phyloP scores from a whole-genome alignment of 768 basidiomycete genomes.

The Tulasnella sp. region DNA sequence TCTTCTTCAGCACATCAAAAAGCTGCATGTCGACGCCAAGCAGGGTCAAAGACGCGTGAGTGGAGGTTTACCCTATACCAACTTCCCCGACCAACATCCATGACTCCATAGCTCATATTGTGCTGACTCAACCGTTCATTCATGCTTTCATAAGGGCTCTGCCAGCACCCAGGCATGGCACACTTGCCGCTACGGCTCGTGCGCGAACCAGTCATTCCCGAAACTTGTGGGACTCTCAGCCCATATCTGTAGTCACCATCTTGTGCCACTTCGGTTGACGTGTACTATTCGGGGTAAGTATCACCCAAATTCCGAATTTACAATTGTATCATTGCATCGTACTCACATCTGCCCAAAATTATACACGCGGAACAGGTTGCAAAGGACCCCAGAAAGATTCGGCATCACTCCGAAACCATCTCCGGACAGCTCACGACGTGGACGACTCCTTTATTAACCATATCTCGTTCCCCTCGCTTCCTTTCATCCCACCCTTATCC shows the following conservation, averaged over 20 bases:
- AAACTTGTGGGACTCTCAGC: neutral
- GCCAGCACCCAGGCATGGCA: neutral
- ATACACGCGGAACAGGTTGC: too few relatives aligned
- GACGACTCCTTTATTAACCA: too few relatives aligned
- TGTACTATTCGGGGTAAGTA: constrained; percentile 3
- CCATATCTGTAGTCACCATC: constrained; percentile 5
- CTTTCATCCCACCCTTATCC: too few relatives aligned
- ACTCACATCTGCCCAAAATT: too few relatives aligned
- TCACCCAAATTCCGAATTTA: too few relatives aligned
- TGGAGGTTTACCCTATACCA: neutral
- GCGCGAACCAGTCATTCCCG: constrained; percentile 7
- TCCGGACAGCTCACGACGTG: too few relatives aligned
- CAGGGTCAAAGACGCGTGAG: neutral
- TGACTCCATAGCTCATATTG: neutral
- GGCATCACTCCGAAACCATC: too few relatives aligned
- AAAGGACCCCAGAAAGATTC: too few relatives aligned
- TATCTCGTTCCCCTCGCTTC: too few relatives aligned
- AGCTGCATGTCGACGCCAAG: neutral
- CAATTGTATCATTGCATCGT: too few relatives aligned
- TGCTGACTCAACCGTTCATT: neutral
- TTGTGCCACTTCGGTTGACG: neutral
- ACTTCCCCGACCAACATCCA: neutral
- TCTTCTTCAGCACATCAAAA: neutral
- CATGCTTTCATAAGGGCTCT: neutral
- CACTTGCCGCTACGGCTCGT: constrained; percentile 1